Evolutionary conservation across 345 rosid species (phyloP).

Genomic region (Pugionium dolabratum): DNA sequence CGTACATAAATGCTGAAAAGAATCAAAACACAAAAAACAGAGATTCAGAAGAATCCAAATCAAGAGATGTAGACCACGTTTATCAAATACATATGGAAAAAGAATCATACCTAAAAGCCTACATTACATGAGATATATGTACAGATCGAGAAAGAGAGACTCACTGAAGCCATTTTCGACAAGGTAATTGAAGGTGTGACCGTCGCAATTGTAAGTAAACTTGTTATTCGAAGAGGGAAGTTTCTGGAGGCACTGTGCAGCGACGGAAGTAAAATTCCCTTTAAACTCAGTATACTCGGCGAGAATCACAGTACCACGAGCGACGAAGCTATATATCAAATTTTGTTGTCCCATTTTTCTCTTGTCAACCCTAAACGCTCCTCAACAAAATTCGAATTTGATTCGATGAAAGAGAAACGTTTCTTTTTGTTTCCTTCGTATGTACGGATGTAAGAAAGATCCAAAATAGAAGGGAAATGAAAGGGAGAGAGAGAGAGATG

Average conservation of each 20-base stretch:
- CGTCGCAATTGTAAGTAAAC: slow-evolving; percentile 74
- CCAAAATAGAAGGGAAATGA: slow-evolving; percentile 34
- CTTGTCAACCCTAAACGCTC: slow-evolving; percentile 22
- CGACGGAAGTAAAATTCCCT: slow-evolving; percentile 68
- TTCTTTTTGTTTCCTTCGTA: slow-evolving; percentile 10
- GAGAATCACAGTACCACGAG: slow-evolving; percentile 67
- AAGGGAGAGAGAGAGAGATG: slow-evolving; percentile 36
- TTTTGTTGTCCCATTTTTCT: slow-evolving; percentile 59
- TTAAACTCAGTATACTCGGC: slow-evolving; percentile 65
- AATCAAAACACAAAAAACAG: slow-evolving; percentile 10
- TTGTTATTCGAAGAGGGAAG: slow-evolving; percentile 66
- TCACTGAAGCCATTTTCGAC: slow-evolving; percentile 65
- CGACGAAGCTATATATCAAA: slow-evolving; percentile 71
- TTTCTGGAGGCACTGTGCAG: slow-evolving; percentile 71
- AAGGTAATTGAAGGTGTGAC: slow-evolving; percentile 73
- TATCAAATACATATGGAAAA: neutral
- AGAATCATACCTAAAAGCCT: neutral
- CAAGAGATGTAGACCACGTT: neutral
- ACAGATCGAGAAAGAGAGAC: slow-evolving; percentile 2
- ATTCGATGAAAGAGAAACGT: slow-evolving; percentile 13
- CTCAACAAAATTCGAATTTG: neutral
- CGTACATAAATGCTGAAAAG: neutral
- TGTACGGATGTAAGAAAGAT: slow-evolving; percentile 35
- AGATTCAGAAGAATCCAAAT: neutral
- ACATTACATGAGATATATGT: too few species aligned